Percentiles rank a stretch among this genome's conserved stretches.
Conservation (phyloP, 2,329 filamentous ascomycete genomes). For the Fusarium concolor region DNA sequence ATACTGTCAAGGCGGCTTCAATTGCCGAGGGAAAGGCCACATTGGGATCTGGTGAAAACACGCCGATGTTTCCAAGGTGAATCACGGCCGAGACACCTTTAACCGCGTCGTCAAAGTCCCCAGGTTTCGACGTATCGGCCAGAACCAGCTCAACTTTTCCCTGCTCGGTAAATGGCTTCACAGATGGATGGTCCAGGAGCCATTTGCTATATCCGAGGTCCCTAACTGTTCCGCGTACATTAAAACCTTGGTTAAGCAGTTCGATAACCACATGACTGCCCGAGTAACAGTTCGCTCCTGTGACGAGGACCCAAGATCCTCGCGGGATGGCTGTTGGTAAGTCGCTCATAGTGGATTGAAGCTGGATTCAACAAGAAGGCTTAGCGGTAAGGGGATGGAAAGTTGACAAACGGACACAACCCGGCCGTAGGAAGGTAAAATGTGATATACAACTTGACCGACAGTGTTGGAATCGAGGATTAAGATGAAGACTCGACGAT, state of each 20-base stretch:
- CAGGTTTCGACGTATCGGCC: conserved; percentile 29
- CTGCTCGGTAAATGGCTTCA: conserved; percentile 14
- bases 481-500: conserved; percentile 7
- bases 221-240: conserved; percentile 38
- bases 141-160: conserved; percentile 31
- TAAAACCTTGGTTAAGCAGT: conserved; percentile 33
- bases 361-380: fast-evolving
- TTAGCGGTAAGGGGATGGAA: too few relatives aligned
- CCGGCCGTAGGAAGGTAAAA: not conserved
- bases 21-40: conserved; percentile 25
- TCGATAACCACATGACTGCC: conserved; percentile 40
- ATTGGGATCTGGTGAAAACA: conserved; percentile 27
- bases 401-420: fast-evolving
- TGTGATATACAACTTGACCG: not conserved
- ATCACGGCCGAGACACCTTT: conserved; percentile 37
- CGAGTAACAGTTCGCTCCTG: conserved; percentile 37
- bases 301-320: conserved; percentile 41
- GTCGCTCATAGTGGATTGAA: not conserved
- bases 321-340: conserved; percentile 33
- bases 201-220: conserved; percentile 31
- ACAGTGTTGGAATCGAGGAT: not conserved
- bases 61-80: conserved; percentile 33
- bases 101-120: conserved; percentile 34
- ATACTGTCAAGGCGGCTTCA: conserved; percentile 27
- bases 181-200: conserved; percentile 26